Conservation (phyloP, 106 monocot species). For the Allium sativum region DNA sequence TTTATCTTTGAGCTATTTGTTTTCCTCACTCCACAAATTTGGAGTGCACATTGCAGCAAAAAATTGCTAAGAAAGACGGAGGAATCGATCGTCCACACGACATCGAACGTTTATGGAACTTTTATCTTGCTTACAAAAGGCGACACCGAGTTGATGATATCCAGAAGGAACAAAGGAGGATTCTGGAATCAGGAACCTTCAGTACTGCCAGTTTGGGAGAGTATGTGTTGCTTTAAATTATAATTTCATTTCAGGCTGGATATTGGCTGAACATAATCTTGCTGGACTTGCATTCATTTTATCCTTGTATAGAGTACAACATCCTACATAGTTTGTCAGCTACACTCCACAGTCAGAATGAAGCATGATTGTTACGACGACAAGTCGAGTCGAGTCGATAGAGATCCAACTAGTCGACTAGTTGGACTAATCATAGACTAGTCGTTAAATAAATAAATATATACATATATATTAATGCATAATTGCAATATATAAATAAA, state of each 20-base stretch:
- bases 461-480: too few relatives aligned
- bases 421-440: too few relatives aligned
- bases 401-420: too few relatives aligned
- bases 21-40: not conserved
- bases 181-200: conserved; percentile 72
- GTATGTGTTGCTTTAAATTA: conserved; percentile 27
- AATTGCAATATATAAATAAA: too few relatives aligned
- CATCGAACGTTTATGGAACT: conserved; percentile 73
- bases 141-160: conserved; percentile 65
- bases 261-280: not conserved
- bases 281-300: not conserved
- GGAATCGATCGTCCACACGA: conserved; percentile 59
- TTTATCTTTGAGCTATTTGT: not conserved
- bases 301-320: not conserved
- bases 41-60: conserved; percentile 48
- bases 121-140: conserved; percentile 63
- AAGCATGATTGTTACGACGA: not conserved
- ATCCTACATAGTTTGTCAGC: not conserved
- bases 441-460: too few relatives aligned
- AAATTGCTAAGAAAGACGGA: conserved; percentile 71
- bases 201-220: conserved; percentile 43
- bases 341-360: not conserved
- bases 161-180: conserved; percentile 54
- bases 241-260: not conserved
- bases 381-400: too few relatives aligned